Base-by-base conservation (phyloP, 768 basidiomycete genomes). In the Baorangia bicolor region DNA sequence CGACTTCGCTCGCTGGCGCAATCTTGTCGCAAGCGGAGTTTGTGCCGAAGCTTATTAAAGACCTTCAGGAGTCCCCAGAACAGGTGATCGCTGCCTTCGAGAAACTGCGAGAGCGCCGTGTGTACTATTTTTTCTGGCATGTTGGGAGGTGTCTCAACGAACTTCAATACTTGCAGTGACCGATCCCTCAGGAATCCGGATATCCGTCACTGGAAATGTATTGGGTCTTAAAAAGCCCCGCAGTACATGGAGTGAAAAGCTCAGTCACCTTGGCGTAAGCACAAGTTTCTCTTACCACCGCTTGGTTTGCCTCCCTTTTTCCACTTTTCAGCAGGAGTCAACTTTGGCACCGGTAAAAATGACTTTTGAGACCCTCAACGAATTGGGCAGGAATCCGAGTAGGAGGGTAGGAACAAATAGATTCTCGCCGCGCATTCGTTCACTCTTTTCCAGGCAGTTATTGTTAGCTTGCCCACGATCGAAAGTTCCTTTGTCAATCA, bases 201-300 rank as follows among this genome's bases (percentile, higher is more conserved):
- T 99, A 68, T 90, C 92, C 1, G 89, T 98, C 11, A 83, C 87
- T n/a, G 97, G 97, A 12, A 86, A 97, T 64, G 77, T 99, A 40
- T 64, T 96, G 33, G 70, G 73, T 34, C 68, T 98, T 33, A 64
- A 78, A 18, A 77, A 85, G 18, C 96, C 97, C 2, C 81, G 88
- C 43, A 86, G 84, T 49, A 76, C 81, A 2, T 94, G 92, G 86
- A 77, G 69, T 13, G 83, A 87, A 59, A 79, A 90, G 68, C 95
- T 98, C 69, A 64, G 72, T 5, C 58, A 78, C 50, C 69, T 75
- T 18, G 70, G 91, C 46, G 82, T 85, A 38, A 50, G 92, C 88
- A 69, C 53, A 79, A 68, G 11, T 28, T 33, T 44, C 28, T 35
- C 20, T 3, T 12, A 23, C 51, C 23, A 20, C 20, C 34, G 11